These are phyloP conservation scores for Stemphylium beticola DNA, from an alignment of 2,329 filamentous ascomycete species.

Conservation along the genomic window DNA sequence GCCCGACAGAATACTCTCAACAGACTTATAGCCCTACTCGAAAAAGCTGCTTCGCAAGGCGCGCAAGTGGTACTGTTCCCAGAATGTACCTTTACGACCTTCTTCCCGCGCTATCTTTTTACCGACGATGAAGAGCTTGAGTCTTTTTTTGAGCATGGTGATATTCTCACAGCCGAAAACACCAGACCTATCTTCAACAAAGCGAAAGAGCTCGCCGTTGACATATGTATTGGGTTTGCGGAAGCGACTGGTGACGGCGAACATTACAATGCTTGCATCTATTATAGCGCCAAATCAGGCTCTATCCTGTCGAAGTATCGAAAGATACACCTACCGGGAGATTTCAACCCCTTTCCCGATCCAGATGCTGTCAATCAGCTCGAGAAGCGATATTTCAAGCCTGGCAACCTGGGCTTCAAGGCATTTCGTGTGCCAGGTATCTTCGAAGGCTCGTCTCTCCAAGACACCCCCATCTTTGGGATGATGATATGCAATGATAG, in stretches of 20 bases:
- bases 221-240: slow-evolving; percentile 60
- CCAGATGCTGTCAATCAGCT: slow-evolving; percentile 59
- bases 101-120: slow-evolving; percentile 60
- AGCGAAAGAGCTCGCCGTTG: slow-evolving; percentile 55
- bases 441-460: slow-evolving; percentile 23
- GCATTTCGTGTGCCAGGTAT: slow-evolving; percentile 30
- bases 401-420: slow-evolving; percentile 59
- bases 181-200: slow-evolving; percentile 56
- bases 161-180: slow-evolving; percentile 50
- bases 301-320: slow-evolving; percentile 28
- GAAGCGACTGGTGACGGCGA: slow-evolving; percentile 53
- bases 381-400: slow-evolving; percentile 62
- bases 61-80: slow-evolving; percentile 60
- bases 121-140: slow-evolving; percentile 53
- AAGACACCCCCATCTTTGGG: slow-evolving; percentile 58
- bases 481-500: slow-evolving; percentile 64
- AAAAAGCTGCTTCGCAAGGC: slow-evolving; percentile 51
- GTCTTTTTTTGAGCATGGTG: slow-evolving; percentile 57
- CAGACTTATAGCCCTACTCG: slow-evolving; percentile 58
- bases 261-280: slow-evolving; percentile 30
- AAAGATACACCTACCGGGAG: slow-evolving; percentile 29
- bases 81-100: slow-evolving; percentile 61
- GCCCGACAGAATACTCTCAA: slow-evolving; percentile 50
- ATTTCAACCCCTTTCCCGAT: slow-evolving; percentile 33
- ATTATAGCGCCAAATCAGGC: slow-evolving; percentile 24